Base-by-base conservation (phyloP, 139 green algal genomes). In the Coccomyxa sp. region DNA sequence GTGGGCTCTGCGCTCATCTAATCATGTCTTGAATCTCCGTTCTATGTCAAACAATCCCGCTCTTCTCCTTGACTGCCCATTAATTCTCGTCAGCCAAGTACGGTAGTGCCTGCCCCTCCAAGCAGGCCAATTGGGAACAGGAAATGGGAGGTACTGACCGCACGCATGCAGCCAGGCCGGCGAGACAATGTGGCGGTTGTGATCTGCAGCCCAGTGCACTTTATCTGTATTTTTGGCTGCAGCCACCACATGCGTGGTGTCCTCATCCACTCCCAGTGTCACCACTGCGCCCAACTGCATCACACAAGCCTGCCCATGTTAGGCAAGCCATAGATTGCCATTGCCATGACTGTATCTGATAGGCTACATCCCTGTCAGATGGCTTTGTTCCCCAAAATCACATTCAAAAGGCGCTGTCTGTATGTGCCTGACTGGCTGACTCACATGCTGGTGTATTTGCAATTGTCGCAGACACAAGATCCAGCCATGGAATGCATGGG, bases 161-260 rank as follows among this genome's bases (percentile, higher is more conserved):
- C 79, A 91, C 27, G 78, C 83, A 45, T 83, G 63, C 31, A 95
- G 84, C 92, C 92, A 95, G 67, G 85, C 83, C 7, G 86, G 80
- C 45, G 75, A 84, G 27, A 95, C 91, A 31, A 91, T 81, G 18
- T 82, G 80, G 75, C 87, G 87, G 38, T 85, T 83, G 25, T 82
- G 78, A 18, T 83, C 57, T 4, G 28, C 67, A 1, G 88, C 92
- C 86, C 89, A 93, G 17, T 79, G 84, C 51, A 83, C 89, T 71
- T 90, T 92, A 58, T 89, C 86, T 23, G 92, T 94, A 60, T 75
- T 66, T 59, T 66, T 16, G 45, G 84, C 77, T 10, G 85, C 81
- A 38, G 93, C 89, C 30, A 97, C 87, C 12, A 97, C 84, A 80
- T 97, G 94, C 10, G 93, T 96, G 14, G 88, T 86, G 0, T 58